Conservation (phyloP, 192 early-diverging fungal genomes). For the Backusella luteola region DNA sequence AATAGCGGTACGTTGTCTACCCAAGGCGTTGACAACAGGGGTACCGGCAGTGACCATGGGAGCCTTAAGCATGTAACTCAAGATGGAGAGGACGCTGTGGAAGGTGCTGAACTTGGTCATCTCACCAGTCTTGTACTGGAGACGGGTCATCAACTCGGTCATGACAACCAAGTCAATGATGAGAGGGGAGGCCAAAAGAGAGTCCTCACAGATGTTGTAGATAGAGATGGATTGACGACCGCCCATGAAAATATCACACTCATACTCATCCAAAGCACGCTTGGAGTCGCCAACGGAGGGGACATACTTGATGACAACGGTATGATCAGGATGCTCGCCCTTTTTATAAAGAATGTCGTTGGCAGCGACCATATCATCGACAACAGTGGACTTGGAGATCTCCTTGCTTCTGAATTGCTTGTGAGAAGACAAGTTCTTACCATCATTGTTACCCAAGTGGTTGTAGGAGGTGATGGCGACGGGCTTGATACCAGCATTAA, state of each 20-base stretch:
- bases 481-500: conserved; percentile 98
- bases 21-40: conserved; percentile 93
- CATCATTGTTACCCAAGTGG: conserved; percentile 99
- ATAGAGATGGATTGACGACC: conserved; percentile 95
- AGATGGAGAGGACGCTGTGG: conserved; percentile 93
- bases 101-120: conserved; percentile 80
- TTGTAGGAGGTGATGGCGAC: conserved; percentile 95
- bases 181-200: conserved; percentile 93
- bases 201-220: conserved; percentile 99
- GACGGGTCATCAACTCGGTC: conserved; percentile 97
- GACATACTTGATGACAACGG: conserved; percentile 98
- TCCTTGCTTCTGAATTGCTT: conserved; percentile 99
- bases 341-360: conserved; percentile 91
- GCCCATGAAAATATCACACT: conserved; percentile 98
- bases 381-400: conserved; percentile 98
- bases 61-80: conserved; percentile 96
- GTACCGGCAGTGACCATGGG: conserved; percentile 91
- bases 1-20: conserved; percentile 94
- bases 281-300: conserved; percentile 96
- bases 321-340: conserved; percentile 63
- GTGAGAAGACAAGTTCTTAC: conserved; percentile 95
- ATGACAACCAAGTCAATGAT: conserved; percentile 96
- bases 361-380: conserved; percentile 98
- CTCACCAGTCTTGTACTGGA: conserved; percentile 80
- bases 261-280: conserved; percentile 98